Conservation (phyloP, 1,139 yeast genomes). For the Lodderomyces jiufengensis region DNA sequence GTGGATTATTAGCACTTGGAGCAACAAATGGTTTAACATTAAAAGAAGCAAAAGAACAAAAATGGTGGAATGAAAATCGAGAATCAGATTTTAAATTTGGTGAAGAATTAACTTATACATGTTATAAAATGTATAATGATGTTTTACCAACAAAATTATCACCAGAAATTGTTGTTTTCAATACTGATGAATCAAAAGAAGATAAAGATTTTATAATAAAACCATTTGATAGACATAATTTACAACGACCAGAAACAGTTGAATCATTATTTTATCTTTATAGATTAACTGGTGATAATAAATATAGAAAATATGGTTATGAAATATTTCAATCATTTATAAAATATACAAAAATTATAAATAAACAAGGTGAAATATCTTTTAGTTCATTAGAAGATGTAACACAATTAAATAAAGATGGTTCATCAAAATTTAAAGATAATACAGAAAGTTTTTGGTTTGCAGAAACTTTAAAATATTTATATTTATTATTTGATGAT, state of each 20-base stretch:
- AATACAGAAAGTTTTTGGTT: conserved; percentile 93
- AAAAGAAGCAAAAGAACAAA: conserved; percentile 33
- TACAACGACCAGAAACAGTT: conserved; percentile 93
- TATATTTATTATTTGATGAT: conserved; percentile 76
- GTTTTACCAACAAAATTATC: conserved; percentile 68
- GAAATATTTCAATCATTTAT: conserved; percentile 74
- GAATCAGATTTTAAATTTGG: conserved; percentile 63
- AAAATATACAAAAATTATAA: conserved; percentile 51
- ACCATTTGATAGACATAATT: conserved; percentile 70
- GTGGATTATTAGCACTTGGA: conserved; percentile 86
- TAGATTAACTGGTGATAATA: conserved; percentile 75
- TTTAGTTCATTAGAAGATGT: conserved; percentile 72
- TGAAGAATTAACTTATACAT: conserved; percentile 72
- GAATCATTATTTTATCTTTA: conserved; percentile 82
- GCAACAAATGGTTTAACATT: conserved; percentile 70
- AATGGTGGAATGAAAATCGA: conserved; percentile 35
- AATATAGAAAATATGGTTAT: conserved; percentile 89
- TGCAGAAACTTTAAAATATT: conserved; percentile 87
- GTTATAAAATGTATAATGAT: conserved; percentile 77
- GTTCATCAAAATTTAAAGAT: conserved; percentile 53
- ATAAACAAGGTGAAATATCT: conserved; percentile 51
- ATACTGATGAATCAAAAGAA: conserved; percentile 31
- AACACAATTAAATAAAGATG: conserved; percentile 33
- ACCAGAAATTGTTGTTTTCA: conserved; percentile 87
- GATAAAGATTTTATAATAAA: conserved; percentile 61